Conservation (phyloP, 345 rosid genomes). For the Dipteronia sinensis region DNA sequence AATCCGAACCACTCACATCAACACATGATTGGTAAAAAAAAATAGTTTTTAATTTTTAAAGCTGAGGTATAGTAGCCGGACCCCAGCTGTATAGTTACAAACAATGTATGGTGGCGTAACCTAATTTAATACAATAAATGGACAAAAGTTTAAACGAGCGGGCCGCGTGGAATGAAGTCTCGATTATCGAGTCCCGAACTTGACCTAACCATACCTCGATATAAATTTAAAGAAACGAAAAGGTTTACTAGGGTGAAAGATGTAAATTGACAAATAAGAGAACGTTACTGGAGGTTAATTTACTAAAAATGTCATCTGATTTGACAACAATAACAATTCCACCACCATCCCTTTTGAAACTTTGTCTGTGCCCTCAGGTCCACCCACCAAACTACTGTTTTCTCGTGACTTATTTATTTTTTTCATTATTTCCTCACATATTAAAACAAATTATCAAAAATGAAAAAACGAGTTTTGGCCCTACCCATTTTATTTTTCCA, state of each 20-base stretch:
- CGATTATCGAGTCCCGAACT: neutral
- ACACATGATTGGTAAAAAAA: too few species aligned
- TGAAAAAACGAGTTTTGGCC: neutral
- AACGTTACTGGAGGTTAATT: slow-evolving; percentile 4
- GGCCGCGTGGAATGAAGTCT: neutral
- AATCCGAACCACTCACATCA: too few species aligned
- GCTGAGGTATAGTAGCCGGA: too few species aligned
- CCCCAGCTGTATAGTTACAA: too few species aligned
- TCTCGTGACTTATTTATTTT: slow-evolving; percentile 31
- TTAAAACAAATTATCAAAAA: neutral
- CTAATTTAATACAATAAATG: too few species aligned
- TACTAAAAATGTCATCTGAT: neutral
- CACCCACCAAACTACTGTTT: neutral
- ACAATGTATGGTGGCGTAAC: too few species aligned
- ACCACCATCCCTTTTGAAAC: slow-evolving; percentile 5
- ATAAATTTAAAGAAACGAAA: neutral
- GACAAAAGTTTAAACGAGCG: too few species aligned
- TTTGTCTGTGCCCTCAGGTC: neutral
- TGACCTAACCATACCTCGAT: neutral
- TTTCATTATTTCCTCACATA: slow-evolving; percentile 26
- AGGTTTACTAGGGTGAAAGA: neutral
- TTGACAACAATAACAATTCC: slow-evolving; percentile 1
- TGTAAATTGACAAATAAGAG: neutral
- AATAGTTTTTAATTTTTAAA: too few species aligned
- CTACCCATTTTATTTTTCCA: neutral